Evolutionary conservation across 73 alveolate genomes (phyloP).

Genomic region (Paramecium caudatum): DNA sequence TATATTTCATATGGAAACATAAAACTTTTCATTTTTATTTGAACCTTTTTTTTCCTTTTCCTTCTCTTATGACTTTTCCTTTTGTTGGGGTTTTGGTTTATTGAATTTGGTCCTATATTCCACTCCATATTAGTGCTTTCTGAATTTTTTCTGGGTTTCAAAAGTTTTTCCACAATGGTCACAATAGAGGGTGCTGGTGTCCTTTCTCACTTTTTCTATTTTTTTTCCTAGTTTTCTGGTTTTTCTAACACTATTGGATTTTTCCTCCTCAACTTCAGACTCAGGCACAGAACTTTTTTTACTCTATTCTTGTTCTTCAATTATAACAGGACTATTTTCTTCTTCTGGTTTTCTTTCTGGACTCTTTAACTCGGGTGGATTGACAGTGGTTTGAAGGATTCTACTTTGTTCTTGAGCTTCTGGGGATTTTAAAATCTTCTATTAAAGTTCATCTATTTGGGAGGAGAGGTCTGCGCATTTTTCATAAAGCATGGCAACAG

Average conservation of each 20-base stretch:
- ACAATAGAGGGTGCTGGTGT: not conserved
- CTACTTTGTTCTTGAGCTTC: too few relatives aligned
- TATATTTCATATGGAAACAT: not conserved
- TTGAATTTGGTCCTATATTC: not conserved
- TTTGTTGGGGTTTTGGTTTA: not conserved
- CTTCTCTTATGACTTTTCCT: not conserved
- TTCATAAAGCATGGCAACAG: conserved; percentile 12
- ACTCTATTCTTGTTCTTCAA: not conserved
- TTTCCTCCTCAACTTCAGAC: not conserved
- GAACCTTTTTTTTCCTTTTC: not conserved
- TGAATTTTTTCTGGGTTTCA: not conserved
- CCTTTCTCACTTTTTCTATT: not conserved
- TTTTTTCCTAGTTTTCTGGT: not conserved
- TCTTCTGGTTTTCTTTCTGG: not conserved
- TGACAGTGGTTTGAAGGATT: too few relatives aligned
- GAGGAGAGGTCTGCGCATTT: conserved; percentile 2
- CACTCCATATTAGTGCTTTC: not conserved
- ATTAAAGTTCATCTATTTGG: not conserved
- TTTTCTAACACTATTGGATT: too few relatives aligned
- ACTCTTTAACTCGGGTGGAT: not conserved
- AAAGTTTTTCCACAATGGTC: conserved; percentile 1
- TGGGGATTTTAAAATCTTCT: too few relatives aligned
- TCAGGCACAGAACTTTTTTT: too few relatives aligned
- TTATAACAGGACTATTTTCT: not conserved
- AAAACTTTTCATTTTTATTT: not conserved